Evolutionary conservation across 129 eudicot species (phyloP), one percentile per base, ranked within the genome.

Genomic region (Arctium lappa): DNA sequence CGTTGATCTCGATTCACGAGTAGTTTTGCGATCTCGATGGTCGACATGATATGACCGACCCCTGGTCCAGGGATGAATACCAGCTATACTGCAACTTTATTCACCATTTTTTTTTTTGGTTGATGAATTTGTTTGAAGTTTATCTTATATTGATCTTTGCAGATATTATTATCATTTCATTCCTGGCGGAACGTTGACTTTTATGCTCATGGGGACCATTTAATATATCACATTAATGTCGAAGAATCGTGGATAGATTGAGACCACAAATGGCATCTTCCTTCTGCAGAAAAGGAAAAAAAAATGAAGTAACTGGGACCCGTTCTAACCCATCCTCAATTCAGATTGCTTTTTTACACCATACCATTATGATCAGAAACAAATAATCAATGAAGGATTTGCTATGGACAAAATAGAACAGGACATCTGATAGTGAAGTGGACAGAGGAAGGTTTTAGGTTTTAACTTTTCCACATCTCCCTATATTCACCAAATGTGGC

Each of bases 41-140:
- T 85, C 8, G 88, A 85, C 82, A 76, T 71, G 74, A 75, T 37
- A 22, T 80, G 85, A 56, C 66, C 66, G 66, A 56, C 66, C 29
- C 29, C 66, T 6, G 66, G 66, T 56, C 29, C 66, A n/a, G 66
- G 66, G 66, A 56, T 56, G 66, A 56, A 56, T 6, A 56, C 66
- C 0, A 56, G 66, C 66, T 56, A 1, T 33, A 1, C 66, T 56
- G 66, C 66, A 16, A 56, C 66, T 56, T 29, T 16, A 56, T 56
- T 56, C 29, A 9, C 66, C 66, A 56, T 56, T 56, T 56, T 56
- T n/a, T 15, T 0, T 16, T 56, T 56, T 56, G 66, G 66, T 56
- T 56, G 66, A 56, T 56, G 66, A 56, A 56, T 16, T 56, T 56
- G 29, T 56, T 56, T 56, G 2, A 56, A 56, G 66, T 16, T 56